Conservation (phyloP, 1,139 yeast genomes). For the Taphrina communis region DNA sequence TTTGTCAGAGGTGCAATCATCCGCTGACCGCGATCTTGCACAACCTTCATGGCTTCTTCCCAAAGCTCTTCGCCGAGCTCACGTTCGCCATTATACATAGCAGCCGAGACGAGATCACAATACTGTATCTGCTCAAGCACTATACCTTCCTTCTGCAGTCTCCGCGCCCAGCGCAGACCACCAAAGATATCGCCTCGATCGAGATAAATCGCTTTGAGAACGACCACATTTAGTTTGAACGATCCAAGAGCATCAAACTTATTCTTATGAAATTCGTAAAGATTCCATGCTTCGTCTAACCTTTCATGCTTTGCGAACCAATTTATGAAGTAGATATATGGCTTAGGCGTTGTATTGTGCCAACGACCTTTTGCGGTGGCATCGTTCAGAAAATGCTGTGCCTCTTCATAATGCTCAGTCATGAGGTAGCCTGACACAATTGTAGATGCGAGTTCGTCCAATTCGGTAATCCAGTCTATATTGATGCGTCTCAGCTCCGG, state of each 20-base stretch:
- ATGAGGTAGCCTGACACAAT: slow-evolving; percentile 27
- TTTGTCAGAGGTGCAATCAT: not conserved
- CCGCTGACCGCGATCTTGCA: not conserved
- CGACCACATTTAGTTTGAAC: slow-evolving; percentile 5
- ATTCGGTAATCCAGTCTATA: slow-evolving; percentile 3
- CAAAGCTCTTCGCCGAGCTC: slow-evolving; percentile 22
- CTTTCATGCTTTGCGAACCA: slow-evolving; percentile 24
- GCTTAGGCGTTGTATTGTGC: slow-evolving; percentile 29
- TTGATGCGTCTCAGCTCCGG: slow-evolving; percentile 17
- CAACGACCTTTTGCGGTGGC: slow-evolving; percentile 13
- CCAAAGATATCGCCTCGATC: slow-evolving; percentile 17
- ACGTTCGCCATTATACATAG: slow-evolving; percentile 32
- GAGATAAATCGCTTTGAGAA: slow-evolving; percentile 11
- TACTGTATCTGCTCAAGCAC: slow-evolving; percentile 20
- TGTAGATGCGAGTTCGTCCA: slow-evolving; percentile 18
- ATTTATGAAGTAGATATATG: slow-evolving; percentile 12
- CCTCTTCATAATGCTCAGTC: slow-evolving; percentile 26
- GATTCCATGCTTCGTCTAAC: slow-evolving; percentile 27
- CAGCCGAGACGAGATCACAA: slow-evolving; percentile 10
- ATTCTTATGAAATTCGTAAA: slow-evolving; percentile 21
- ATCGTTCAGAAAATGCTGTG: slow-evolving; percentile 21
- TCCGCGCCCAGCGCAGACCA: slow-evolving; percentile 8
- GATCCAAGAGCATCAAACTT: not conserved
- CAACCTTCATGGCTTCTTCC: slow-evolving; percentile 4
- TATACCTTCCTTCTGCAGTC: not conserved